These are phyloP conservation scores for Penicillium psychrofluorescens DNA, from an alignment of 495 filamentous ascomycete species.

Conservation along the genomic window DNA sequence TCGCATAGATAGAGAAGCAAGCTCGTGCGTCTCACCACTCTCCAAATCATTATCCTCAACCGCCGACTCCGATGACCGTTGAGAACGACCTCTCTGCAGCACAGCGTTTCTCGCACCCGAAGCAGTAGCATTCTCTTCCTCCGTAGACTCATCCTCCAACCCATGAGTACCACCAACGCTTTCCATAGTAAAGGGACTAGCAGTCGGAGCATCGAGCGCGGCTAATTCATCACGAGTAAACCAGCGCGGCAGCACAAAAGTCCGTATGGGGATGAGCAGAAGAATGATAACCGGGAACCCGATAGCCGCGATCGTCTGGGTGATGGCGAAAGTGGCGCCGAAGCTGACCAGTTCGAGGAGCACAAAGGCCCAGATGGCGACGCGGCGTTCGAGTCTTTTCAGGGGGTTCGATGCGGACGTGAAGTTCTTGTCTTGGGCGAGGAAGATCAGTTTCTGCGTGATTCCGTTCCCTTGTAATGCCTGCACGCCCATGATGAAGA, in stretches of 20 bases:
- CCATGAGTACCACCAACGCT: slow-evolving; percentile 68
- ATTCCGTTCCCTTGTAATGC: slow-evolving; percentile 79
- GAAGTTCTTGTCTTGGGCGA: slow-evolving; percentile 58
- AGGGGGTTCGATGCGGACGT: slow-evolving; percentile 63
- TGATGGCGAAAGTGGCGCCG: slow-evolving; percentile 85
- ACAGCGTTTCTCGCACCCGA: slow-evolving; percentile 8
- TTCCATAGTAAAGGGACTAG: slow-evolving; percentile 81
- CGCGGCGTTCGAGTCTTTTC: slow-evolving; percentile 47
- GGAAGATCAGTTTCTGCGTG: slow-evolving; percentile 71
- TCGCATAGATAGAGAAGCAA: slow-evolving; percentile 18
- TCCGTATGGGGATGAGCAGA: slow-evolving; percentile 68
- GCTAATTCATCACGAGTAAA: slow-evolving; percentile 63
- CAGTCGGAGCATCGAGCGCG: slow-evolving; percentile 71
- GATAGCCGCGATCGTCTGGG: slow-evolving; percentile 90
- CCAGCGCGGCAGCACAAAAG: slow-evolving; percentile 62
- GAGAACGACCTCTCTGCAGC: slow-evolving; percentile 6
- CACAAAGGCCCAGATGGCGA: slow-evolving; percentile 70
- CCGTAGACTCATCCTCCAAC: slow-evolving; percentile 19
- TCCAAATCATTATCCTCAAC: slow-evolving; percentile 33
- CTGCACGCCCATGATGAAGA: slow-evolving; percentile 90
- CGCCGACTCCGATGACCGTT: slow-evolving; percentile 16
- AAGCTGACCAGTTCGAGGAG: slow-evolving; percentile 72
- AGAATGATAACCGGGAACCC: slow-evolving; percentile 89
- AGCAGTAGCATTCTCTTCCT: not conserved
- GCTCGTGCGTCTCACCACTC: slow-evolving; percentile 30